Evolutionary conservation across 768 basidiomycete genomes (phyloP).

Genomic region (Lyophyllum decastes): DNA sequence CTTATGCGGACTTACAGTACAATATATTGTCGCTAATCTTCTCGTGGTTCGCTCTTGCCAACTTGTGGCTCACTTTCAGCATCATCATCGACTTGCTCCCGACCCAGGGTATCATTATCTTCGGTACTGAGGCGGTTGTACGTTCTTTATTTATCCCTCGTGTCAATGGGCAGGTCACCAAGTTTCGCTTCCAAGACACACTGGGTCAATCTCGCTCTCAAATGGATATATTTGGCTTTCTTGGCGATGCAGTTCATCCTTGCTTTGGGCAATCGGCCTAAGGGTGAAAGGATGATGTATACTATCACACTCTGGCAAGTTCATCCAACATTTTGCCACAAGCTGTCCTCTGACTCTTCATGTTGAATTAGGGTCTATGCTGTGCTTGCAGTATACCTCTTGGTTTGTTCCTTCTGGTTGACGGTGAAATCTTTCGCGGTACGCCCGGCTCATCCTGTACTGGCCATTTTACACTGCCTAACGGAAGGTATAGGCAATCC

Average conservation of each 20-base stretch:
- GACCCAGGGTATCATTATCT: slow-evolving; percentile 51
- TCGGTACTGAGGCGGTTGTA: slow-evolving; percentile 73
- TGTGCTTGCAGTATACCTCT: slow-evolving; percentile 77
- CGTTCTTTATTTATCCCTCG: slow-evolving; percentile 26
- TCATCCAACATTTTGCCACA: neutral
- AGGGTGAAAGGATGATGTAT: slow-evolving; percentile 81
- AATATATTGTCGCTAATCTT: slow-evolving; percentile 85
- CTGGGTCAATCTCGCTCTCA: slow-evolving; percentile 81
- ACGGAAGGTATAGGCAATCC: slow-evolving; percentile 46
- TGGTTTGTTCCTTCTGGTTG: slow-evolving; percentile 85
- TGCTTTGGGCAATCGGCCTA: slow-evolving; percentile 78
- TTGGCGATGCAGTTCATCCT: slow-evolving; percentile 73
- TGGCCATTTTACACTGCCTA: neutral
- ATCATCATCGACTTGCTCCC: slow-evolving; percentile 92
- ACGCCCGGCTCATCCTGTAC: slow-evolving; percentile 21
- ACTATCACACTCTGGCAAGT: slow-evolving; percentile 70
- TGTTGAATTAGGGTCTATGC: slow-evolving; percentile 71
- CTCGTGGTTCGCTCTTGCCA: slow-evolving; percentile 92
- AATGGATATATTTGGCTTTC: slow-evolving; percentile 88
- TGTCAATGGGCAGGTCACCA: neutral
- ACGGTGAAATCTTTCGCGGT: slow-evolving; percentile 81
- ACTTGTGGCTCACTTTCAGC: slow-evolving; percentile 93
- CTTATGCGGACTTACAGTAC: slow-evolving; percentile 50
- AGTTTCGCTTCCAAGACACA: slow-evolving; percentile 58
- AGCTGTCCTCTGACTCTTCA: slow-evolving; percentile 8